Evolutionary conservation across 805 yeast species (phyloP), one percentile per base, ranked within the genome.

Genomic region (Huiozyma naganishii): DNA sequence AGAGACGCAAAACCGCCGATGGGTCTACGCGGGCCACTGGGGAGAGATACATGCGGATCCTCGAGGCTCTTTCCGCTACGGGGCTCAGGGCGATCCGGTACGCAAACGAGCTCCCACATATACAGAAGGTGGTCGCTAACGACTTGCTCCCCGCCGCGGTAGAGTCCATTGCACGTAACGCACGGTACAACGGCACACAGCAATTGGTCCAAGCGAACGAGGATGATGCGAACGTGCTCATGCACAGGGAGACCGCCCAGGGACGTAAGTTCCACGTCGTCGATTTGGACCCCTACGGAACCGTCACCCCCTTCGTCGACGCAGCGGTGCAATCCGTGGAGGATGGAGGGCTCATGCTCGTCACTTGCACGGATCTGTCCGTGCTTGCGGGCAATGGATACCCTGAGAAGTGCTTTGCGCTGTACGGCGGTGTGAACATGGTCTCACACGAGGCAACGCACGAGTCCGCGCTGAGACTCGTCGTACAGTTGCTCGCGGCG

Each of bases 231-330:
- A 87, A 83, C 51, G 77, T 76, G 36, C 77, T 74, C 56, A 86
- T 92, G 95, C 69, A 80, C 42, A 57, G 65, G 46, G 59, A 65
- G 55, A 49, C 64, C 65, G 54, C 57, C 51, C 58, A 66, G 40
- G 64, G 57, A 12, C 71, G 67, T 27, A 68, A 69, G 42, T 88
- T 82, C 65, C 95, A 92, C 58, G 84, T 86, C 3, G 77, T 92
- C 45, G 99, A 92, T 64, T 71, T 92, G 41, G 99, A 92, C 63
- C 99, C 99, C 0, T 92, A 92, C 59, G 99, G 99, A 29, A 83
- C 97, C 0, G 98, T 96, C 0, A 77, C 96, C 0, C 98, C 98
- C 6, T 92, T 92, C 59, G 72, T 92, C 29, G 98, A 92, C 61
- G 78, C 92, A 30, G 97, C 97, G 0, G 69, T 92, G 30, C 95